Evolutionary conservation across 2,329 filamentous ascomycete species (phyloP).

Genomic region (Coleophoma cylindrospora): DNA sequence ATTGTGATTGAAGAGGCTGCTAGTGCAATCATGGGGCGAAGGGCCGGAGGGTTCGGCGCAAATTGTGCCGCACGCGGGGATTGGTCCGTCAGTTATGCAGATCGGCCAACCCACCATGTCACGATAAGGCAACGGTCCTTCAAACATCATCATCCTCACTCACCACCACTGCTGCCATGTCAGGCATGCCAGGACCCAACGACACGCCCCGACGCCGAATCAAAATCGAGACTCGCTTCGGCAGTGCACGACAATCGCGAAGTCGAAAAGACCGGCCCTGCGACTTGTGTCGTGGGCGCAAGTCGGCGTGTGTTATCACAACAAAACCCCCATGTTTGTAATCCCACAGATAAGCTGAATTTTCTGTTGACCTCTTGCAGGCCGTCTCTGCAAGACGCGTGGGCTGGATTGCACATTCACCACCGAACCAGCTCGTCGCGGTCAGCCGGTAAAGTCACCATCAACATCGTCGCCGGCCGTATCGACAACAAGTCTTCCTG

Average conservation of each 20-base stretch:
- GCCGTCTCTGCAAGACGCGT: slow-evolving; percentile 22
- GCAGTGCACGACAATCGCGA: slow-evolving; percentile 31
- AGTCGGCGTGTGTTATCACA: slow-evolving; percentile 42
- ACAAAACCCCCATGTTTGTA: slow-evolving; percentile 37
- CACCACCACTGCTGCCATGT: neutral
- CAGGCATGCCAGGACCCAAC: neutral
- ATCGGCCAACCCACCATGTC: no score
- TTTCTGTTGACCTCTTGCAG: slow-evolving; percentile 7
- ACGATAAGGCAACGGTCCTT: no score
- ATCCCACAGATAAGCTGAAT: neutral
- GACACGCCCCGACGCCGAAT: slow-evolving; percentile 29
- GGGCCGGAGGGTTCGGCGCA: no score
- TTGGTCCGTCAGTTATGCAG: no score
- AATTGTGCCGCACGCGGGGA: no score
- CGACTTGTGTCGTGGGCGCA: slow-evolving; percentile 38
- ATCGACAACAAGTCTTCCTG: neutral
- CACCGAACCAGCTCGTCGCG: slow-evolving; percentile 8
- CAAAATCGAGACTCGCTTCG: slow-evolving; percentile 36
- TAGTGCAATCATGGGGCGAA: no score
- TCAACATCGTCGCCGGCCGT: neutral
- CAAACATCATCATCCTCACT: no score
- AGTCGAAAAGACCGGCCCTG: slow-evolving; percentile 43
- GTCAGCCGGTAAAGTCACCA: neutral
- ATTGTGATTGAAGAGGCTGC: no score
- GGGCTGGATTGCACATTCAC: slow-evolving; percentile 19